Evolutionary conservation across 305 asterid species (phyloP).

Genomic region (Andrographis paniculata): DNA sequence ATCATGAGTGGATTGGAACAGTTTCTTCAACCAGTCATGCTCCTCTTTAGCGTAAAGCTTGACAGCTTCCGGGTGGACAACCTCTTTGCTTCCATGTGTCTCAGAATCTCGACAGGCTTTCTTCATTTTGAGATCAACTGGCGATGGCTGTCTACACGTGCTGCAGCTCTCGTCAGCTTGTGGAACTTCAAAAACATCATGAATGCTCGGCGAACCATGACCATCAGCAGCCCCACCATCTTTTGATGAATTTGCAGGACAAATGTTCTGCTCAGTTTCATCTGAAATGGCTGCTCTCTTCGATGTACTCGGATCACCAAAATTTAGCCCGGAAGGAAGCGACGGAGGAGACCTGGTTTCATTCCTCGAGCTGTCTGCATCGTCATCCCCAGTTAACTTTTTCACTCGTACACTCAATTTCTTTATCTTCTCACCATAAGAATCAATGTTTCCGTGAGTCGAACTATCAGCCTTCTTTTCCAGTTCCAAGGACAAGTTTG

Average conservation of each 20-base stretch:
- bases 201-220: constrained; percentile 39
- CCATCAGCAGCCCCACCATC: constrained; percentile 16
- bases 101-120: constrained; percentile 16
- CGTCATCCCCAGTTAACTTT: constrained; percentile 50
- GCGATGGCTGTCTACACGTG: constrained; percentile 21
- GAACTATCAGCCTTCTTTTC: constrained; percentile 38
- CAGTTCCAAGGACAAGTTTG: constrained; percentile 18
- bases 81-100: constrained; percentile 25
- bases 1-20: not conserved
- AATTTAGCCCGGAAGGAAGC: not conserved
- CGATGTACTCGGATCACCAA: no score
- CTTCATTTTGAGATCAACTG: constrained; percentile 25
- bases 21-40: constrained; percentile 38
- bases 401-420: constrained; percentile 47
- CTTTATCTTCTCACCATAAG: constrained; percentile 59
- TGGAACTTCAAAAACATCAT: constrained; percentile 93
- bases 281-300: no score
- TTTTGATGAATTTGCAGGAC: constrained; percentile 11
- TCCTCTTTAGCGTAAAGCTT: constrained; percentile 35
- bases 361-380: constrained; percentile 10
- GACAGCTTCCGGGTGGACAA: constrained; percentile 27
- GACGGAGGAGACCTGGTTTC: not conserved
- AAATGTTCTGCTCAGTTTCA: not conserved
- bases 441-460: constrained; percentile 22
- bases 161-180: constrained; percentile 30